These are phyloP conservation scores for Talaromyces pinophilus DNA, from an alignment of 2,329 filamentous ascomycete genomes.

Conservation along the genomic window DNA sequence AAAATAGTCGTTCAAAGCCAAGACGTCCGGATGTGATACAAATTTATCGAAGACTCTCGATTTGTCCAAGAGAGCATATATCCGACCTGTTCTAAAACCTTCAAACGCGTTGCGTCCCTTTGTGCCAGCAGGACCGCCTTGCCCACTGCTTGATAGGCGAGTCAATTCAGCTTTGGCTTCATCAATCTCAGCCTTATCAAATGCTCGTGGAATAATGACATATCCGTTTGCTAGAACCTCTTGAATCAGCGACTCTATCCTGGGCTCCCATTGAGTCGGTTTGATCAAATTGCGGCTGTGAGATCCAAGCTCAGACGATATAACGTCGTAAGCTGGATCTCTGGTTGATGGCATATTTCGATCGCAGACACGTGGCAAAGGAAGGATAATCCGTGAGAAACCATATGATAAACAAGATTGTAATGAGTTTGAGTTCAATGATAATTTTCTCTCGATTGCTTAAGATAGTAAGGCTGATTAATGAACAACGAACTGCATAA, in stretches of 20 bases:
- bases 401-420: neutral
- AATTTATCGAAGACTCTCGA: conserved; percentile 17
- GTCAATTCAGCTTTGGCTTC: neutral
- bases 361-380: neutral
- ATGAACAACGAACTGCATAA: neutral
- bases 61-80: conserved; percentile 15
- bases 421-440: neutral
- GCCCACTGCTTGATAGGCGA: neutral
- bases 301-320: neutral
- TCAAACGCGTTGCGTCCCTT: conserved; percentile 11
- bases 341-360: neutral
- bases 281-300: neutral
- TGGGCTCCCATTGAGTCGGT: neutral
- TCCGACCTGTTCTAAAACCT: neutral
- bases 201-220: neutral
- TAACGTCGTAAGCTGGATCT: neutral
- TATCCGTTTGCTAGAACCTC: neutral
- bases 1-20: conserved; percentile 14
- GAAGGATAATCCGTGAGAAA: neutral
- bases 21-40: conserved; percentile 5
- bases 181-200: neutral
- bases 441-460: neutral
- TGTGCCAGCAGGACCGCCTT: conserved; percentile 7
- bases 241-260: neutral
- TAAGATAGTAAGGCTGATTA: neutral